Base-by-base conservation (phyloP, 2,329 filamentous ascomycete species). In the Coniochaeta pulveracea region DNA sequence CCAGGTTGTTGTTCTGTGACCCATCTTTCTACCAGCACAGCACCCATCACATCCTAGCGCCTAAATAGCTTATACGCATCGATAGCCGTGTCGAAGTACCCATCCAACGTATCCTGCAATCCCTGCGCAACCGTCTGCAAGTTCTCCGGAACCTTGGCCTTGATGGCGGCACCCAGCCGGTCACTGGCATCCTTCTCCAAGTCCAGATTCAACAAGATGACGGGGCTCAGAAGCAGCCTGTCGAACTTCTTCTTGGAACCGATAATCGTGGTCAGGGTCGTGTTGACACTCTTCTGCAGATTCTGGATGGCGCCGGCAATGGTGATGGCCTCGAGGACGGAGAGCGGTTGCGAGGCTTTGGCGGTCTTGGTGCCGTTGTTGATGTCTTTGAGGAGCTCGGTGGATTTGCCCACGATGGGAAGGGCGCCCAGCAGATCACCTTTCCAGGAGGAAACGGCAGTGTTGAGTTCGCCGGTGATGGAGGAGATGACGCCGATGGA, bases 241-340 rank as follows among this genome's bases (percentile, higher is more conserved):
- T 65, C 57, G 37, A 69, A 69, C 39, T 62, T 59, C 14, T 47
- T 51, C 47, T 64, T 64, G 18, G 52, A 45, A 9, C 37, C 43
- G 37, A 63, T 48, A 15, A 66, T 45, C n/a, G 50, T 49, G 6
- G 46, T 41, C 19, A 66, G 50, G 4, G 58, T 58, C 19, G 42
- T 34, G 40, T 61, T 54, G 38, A 65, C 58, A n/a, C 47, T 46
- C 9, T 28, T 34, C 27, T 53, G 48, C 17, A 68, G 54, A 6
- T 48, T 40, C 3, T 42, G 35, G 5, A 60, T 58, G 3, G 56
- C 51, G 12, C 41, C 33, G 35, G 58, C 61, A 5, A 67, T 54
- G 26, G 45, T 45, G 17, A 64, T 29, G 6, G 60, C 50, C 41
- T 63, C 60, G 12, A 47, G 37, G 4, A 48, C n/a, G 6, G 53